Evolutionary conservation across 306 rosid genomes (phyloP), one percentile per base, ranked within the genome.

Genomic region (Citrullus colocynthis): DNA sequence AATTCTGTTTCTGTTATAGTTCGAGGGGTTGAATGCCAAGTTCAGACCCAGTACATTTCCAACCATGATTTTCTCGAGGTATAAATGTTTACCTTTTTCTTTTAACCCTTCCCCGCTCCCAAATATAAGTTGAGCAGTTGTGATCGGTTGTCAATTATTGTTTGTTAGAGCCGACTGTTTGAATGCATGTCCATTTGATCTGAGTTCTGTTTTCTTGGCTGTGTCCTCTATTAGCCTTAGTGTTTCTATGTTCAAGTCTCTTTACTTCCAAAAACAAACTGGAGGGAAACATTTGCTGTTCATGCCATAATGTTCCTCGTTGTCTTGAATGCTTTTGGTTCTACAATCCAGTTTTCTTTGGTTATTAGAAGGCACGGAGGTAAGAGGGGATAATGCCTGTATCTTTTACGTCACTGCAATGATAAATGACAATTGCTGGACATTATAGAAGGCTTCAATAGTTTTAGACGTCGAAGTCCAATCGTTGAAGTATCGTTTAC

Each of bases 11-110:
- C 75, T 7, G 99, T 90, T 70, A 85, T 83, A 58, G 87, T 90
- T 52, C 89, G 91, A 65, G 92, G 92, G 36, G 78, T 88, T 74
- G 83, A 85, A 79, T 89, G 91, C 82, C 79, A 81, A 78, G 91
- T 92, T 28, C 87, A 86, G 81, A 86, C 88, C 81, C 96, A 81
- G 57, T 89, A 84, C 62, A 60, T 95, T 82, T 92, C 97, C 82
- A 95, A 95, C 89, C 87, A 91, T n/a, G 93, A 86, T 75, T 95
- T 95, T 85, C 90, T 87, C 57, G 91, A 95, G 99, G 99, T 95
- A 88, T 78, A 75, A 69, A 24, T 28, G 42, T 48, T 3, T 45
- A 58, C 78, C 67, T 64, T 59, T 51, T 56, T 71, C 14, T 12
- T 32, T 45, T 24, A 41, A 17, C 17, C 44, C 42, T 4, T 8